Conservation (phyloP, 306 rosid species). For the Arachis hypogaea region DNA sequence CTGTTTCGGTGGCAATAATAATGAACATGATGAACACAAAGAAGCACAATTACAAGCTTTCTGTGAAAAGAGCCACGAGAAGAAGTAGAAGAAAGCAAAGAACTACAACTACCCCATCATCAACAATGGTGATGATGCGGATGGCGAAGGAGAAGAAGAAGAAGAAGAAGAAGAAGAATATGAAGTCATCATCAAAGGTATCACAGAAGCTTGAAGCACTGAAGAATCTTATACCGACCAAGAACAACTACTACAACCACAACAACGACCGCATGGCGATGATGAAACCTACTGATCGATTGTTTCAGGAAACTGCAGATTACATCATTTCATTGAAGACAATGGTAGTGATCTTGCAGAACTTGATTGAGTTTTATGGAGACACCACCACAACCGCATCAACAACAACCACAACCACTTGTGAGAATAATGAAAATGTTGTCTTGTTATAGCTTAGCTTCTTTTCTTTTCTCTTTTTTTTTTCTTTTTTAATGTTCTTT, state of each 20-base stretch:
- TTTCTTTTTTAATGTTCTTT: not conserved
- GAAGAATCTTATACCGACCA: slow-evolving; percentile 67
- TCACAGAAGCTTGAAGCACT: slow-evolving; percentile 63
- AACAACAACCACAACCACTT: not conserved
- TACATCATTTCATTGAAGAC: slow-evolving; percentile 71
- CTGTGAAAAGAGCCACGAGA: slow-evolving; percentile 44
- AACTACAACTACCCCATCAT: slow-evolving; percentile 24
- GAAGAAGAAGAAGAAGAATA: slow-evolving; percentile 38
- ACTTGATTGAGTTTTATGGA: slow-evolving; percentile 68
- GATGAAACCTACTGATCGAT: slow-evolving; percentile 53
- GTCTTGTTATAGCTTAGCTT: slow-evolving; percentile 41
- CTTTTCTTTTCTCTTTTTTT: slow-evolving; percentile 22
- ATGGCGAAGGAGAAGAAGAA: no score
- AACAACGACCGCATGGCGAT: slow-evolving; percentile 13
- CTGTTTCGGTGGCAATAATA: slow-evolving; percentile 25
- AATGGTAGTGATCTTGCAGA: slow-evolving; percentile 77
- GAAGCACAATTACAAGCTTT: slow-evolving; percentile 46
- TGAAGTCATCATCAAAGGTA: slow-evolving; percentile 46
- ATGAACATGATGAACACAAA: slow-evolving; percentile 50
- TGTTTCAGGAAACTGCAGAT: slow-evolving; percentile 86
- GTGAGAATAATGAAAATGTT: slow-evolving; percentile 44
- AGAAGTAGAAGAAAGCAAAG: slow-evolving; percentile 25
- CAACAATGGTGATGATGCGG: no score
- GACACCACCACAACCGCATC: slow-evolving; percentile 14
- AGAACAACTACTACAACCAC: not conserved